Evolutionary conservation across 768 basidiomycete species (phyloP).

Genomic region (Arthromyces matolae): DNA sequence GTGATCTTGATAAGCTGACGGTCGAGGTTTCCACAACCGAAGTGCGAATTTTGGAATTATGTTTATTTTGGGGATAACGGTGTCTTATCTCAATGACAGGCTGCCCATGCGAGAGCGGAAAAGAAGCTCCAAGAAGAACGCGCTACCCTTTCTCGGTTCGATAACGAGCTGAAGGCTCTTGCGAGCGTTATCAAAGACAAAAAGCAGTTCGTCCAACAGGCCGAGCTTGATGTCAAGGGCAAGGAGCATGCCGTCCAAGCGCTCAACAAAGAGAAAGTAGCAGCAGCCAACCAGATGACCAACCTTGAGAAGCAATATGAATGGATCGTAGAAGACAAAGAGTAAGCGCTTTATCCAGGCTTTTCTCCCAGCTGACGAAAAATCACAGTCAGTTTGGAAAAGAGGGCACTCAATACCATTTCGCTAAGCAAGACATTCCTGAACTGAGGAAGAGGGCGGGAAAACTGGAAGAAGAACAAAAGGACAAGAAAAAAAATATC

Average conservation of each 20-base stretch:
- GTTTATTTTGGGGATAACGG: background rate
- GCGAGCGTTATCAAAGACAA: constrained; percentile 80
- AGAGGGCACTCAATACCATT: constrained; percentile 78
- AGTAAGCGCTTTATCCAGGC: constrained; percentile 47
- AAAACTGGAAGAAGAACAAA: constrained; percentile 75
- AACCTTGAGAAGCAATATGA: constrained; percentile 78
- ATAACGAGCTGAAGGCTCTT: constrained; percentile 81
- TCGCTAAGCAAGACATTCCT: constrained; percentile 57
- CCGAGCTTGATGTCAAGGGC: constrained; percentile 61
- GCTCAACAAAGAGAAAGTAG: constrained; percentile 61
- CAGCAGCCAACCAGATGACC: constrained; percentile 46
- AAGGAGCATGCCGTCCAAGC: constrained; percentile 66
- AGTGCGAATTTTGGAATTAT: constrained; percentile 29
- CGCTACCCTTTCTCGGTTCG: constrained; percentile 83
- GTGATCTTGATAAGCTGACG: constrained; percentile 60
- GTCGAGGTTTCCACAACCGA: constrained; percentile 43
- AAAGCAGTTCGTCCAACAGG: constrained; percentile 64
- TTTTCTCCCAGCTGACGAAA: background rate
- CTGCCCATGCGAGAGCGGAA: constrained; percentile 60
- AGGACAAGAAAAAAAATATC: constrained; percentile 90
- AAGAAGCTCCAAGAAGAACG: constrained; percentile 77
- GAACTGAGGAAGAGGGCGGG: constrained; percentile 58
- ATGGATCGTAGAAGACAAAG: constrained; percentile 87
- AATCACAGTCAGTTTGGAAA: constrained; percentile 76
- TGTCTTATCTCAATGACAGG: constrained; percentile 32